Conservation (phyloP, 2,329 filamentous ascomycete species). For the Blastomyces gilchristii region DNA sequence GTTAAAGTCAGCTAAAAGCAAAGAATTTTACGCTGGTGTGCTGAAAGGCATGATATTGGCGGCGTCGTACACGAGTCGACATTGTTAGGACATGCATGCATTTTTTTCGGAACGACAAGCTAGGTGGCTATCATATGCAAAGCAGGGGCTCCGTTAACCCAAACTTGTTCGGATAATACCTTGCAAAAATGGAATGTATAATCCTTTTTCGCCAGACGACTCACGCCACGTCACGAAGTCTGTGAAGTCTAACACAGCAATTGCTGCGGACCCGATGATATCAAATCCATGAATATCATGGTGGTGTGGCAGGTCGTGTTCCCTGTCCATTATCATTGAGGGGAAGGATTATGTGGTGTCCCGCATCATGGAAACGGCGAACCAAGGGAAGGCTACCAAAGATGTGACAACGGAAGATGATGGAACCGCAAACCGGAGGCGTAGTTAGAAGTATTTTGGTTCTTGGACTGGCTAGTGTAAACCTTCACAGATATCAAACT, state of each 20-base stretch:
- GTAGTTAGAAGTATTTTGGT: neutral
- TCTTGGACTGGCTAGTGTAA: neutral
- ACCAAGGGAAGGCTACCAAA: neutral
- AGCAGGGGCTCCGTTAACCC: neutral
- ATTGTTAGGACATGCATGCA: neutral
- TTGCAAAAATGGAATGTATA: slow-evolving; percentile 3
- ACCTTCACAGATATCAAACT: neutral
- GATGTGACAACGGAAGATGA: neutral
- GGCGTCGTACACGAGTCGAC: neutral
- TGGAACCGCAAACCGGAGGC: neutral
- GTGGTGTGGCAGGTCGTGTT: neutral
- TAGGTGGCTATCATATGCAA: neutral
- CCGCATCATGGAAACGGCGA: neutral
- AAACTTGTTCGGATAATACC: neutral
- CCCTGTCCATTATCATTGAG: neutral
- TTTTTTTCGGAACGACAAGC: neutral
- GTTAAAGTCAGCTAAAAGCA: neutral
- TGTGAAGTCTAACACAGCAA: slow-evolving; percentile 9
- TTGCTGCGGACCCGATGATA: slow-evolving; percentile 5
- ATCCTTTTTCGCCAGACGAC: slow-evolving; percentile 10
- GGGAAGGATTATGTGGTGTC: neutral
- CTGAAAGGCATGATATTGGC: neutral
- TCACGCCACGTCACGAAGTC: slow-evolving; percentile 16
- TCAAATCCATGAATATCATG: slow-evolving; percentile 13
- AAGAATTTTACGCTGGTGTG: neutral